Percentiles rank a stretch among this genome's conserved stretches.
These are phyloP conservation scores for Penicillium sp. DNA, from an alignment of 2,329 filamentous ascomycete genomes.

Conservation along the genomic window DNA sequence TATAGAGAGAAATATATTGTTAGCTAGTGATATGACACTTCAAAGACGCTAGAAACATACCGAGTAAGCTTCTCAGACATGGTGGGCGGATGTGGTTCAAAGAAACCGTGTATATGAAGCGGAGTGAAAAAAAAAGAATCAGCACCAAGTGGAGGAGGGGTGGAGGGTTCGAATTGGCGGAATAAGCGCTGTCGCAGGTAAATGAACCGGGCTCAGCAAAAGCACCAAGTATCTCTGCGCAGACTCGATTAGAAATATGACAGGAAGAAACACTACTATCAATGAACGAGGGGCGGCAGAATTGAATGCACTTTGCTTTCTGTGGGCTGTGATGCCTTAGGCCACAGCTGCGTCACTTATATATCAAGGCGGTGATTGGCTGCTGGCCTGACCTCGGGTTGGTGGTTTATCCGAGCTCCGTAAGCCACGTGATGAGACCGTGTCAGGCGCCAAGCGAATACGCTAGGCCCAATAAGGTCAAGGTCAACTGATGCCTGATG, in stretches of 20 bases:
- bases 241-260: constrained; percentile 17
- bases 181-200: constrained; percentile 12
- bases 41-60: constrained; percentile 54
- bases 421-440: constrained; percentile 16
- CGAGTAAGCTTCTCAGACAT: constrained; percentile 96
- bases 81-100: constrained; percentile 38
- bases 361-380: constrained; percentile 24
- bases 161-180: not conserved
- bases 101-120: constrained; percentile 19
- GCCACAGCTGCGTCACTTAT: constrained; percentile 20
- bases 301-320: constrained; percentile 25
- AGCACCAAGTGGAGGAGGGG: constrained; percentile 4
- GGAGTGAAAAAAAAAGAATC: constrained; percentile 14
- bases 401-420: not conserved
- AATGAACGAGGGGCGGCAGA: constrained; percentile 20
- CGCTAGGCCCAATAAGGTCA: constrained; percentile 16
- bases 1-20: constrained; percentile 41
- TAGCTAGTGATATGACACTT: constrained; percentile 5
- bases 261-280: constrained; percentile 19
- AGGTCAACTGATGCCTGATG: constrained; percentile 26
- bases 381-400: not conserved
- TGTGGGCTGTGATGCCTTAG: constrained; percentile 29
- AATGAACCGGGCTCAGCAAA: constrained; percentile 15
- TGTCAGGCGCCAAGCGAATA: constrained; percentile 20
- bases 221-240: constrained; percentile 26